Base-by-base conservation (phyloP, 345 rosid species). In the Rhizophora apiculata region DNA sequence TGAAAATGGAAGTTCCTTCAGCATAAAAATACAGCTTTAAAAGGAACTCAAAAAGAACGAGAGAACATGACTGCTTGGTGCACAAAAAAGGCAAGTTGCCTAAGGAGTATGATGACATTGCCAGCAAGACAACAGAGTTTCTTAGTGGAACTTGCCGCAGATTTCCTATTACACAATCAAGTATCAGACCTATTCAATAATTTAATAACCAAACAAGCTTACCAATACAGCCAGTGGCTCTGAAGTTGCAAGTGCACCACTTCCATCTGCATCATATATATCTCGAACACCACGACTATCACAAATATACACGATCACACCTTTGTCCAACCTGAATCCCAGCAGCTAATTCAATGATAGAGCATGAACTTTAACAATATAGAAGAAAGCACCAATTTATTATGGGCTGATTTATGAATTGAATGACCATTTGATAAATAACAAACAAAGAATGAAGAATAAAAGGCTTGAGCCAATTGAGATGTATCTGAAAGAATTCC, bases 181-280 rank as follows among this genome's bases (percentile, higher is more conserved):
- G 49, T 43, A 43, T 43, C 49, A 43, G 49, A 56, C 11, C 6
- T 24, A 21, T 5, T 21, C 1, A 24, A 3, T 10, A 9, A 24
- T 18, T 16, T 16, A 56, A 24, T 24, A 21, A 24, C 22, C 3
- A 72, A 60, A 27, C 49, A 59, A 61, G 64, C 69, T 63, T 86
- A 89, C 99, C 78, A 95, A 84, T 39, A 95, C 89, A 29, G 93
- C 92, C 58, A 95, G 85, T 62, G 96, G 96, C 67, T 94, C 97
- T 43, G 88, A 85, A 72, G 89, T 69, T 77, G 93, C 96, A 64
- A 86, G 64, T 19, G 92, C 90, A 80, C 71, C 78, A 80, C 85
- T 86, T 83, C 96, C 97, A 79, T 95, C 97, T 18, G 96, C 85
- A 70, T 91, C 99, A 70, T 91, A 91, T 71, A 91, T 87, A 70